phyloP scores from a whole-genome alignment of 345 rosid species.

The Acer campestre region DNA sequence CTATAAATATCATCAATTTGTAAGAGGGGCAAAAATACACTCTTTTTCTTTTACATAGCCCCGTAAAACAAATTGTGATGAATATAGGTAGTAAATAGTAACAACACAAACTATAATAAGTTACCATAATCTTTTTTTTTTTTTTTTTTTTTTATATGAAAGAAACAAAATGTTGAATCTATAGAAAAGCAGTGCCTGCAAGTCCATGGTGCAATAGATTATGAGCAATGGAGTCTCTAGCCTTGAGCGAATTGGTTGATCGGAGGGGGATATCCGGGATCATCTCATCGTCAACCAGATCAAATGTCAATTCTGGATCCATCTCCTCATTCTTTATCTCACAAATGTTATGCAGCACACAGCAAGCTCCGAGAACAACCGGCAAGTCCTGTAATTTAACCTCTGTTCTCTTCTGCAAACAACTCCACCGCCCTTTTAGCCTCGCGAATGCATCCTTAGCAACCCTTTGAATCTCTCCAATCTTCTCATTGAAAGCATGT shows the following conservation, averaged over 20 bases:
- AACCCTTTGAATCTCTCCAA: conserved; percentile 59
- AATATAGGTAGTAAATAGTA: conserved; percentile 2
- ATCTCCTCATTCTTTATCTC: conserved; percentile 58
- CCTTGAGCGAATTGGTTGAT: conserved; percentile 55
- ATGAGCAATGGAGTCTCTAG: conserved; percentile 75
- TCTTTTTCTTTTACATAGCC: conserved; percentile 16
- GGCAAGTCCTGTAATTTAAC: conserved; percentile 81
- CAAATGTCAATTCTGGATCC: conserved; percentile 45
- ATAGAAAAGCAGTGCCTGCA: conserved; percentile 69
- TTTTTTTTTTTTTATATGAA: not conserved
- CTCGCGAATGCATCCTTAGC: conserved; percentile 68
- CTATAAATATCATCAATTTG: conserved; percentile 16
- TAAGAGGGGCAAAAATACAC: conserved; percentile 12
- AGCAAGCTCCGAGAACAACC: conserved; percentile 75
- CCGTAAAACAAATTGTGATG: conserved; percentile 23
- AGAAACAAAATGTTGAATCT: conserved; percentile 12
- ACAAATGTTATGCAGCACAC: conserved; percentile 79
- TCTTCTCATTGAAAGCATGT: conserved; percentile 81
- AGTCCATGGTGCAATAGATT: conserved; percentile 74
- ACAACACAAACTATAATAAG: conserved; percentile 2
- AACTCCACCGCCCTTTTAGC: conserved; percentile 78
- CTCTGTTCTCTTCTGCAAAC: conserved; percentile 79
- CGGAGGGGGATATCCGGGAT: conserved; percentile 57
- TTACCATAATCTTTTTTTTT: not conserved
- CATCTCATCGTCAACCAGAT: conserved; percentile 70